Evolutionary conservation across 371 early-diverging fungal species (phyloP).

Genomic region (Basidiobolus meristosporus): DNA sequence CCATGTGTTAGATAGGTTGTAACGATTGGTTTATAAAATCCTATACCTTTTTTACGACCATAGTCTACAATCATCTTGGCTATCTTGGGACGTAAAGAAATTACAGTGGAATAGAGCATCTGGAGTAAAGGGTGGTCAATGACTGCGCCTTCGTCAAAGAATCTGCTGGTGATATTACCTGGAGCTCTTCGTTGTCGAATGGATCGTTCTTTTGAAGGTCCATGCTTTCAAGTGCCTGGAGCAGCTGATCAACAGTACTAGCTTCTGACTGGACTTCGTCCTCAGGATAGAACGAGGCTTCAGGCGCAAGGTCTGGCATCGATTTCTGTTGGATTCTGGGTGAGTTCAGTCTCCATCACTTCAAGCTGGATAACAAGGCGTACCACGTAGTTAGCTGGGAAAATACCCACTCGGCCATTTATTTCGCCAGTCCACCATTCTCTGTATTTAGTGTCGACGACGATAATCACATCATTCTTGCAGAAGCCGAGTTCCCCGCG

Average conservation of each 20-base stretch:
- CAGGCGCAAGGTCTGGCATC: too few species aligned
- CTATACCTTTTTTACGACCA: conserved; percentile 60
- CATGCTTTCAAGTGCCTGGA: conserved; percentile 44
- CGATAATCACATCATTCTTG: conserved; percentile 59
- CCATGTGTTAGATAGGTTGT: too few species aligned
- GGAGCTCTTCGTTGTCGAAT: conserved; percentile 72
- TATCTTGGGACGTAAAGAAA: conserved; percentile 58
- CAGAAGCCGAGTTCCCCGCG: conserved; percentile 65
- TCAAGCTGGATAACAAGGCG: conserved; percentile 1
- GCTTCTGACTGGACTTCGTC: conserved; percentile 51
- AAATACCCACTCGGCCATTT: conserved; percentile 54
- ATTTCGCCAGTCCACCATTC: conserved; percentile 87
- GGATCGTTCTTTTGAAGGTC: conserved; percentile 69
- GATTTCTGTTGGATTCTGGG: conserved; percentile 29
- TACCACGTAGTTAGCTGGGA: conserved; percentile 78
- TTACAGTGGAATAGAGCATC: conserved; percentile 40
- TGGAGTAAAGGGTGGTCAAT: too few species aligned
- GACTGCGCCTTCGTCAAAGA: too few species aligned
- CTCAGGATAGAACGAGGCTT: conserved; percentile 39
- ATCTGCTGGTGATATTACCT: too few species aligned
- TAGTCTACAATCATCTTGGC: conserved; percentile 59
- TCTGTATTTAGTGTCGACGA: conserved; percentile 63
- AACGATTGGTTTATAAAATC: too few species aligned
- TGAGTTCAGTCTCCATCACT: conserved; percentile 20
- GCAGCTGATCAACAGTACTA: conserved; percentile 54